These are phyloP conservation scores for Cantharellus anzutake DNA, from an alignment of 768 basidiomycete genomes.

Conservation along the genomic window DNA sequence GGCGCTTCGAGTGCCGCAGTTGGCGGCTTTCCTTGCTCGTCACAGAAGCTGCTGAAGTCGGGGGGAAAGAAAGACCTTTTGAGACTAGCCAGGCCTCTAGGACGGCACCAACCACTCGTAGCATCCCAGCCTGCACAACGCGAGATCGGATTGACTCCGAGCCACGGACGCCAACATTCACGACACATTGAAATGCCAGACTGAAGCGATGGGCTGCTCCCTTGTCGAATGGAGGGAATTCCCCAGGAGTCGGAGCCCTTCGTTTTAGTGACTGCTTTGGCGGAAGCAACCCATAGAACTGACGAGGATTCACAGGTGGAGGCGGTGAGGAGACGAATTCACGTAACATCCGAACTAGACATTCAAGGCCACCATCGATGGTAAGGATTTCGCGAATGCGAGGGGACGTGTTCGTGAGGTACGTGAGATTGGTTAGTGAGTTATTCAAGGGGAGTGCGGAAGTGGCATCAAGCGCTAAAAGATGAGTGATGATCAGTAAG, in stretches of 20 bases:
- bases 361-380: conserved; percentile 91
- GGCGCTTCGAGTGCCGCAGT: neutral
- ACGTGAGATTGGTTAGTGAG: conserved; percentile 87
- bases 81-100: conserved; percentile 24
- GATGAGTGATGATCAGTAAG: neutral
- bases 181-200: conserved; percentile 89
- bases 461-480: conserved; percentile 31
- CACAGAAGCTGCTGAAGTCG: conserved; percentile 58
- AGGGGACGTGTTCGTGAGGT: conserved; percentile 92
- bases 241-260: conserved; percentile 6
- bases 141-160: conserved; percentile 24
- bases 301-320: conserved; percentile 54
- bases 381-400: conserved; percentile 98
- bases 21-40: conserved; percentile 51
- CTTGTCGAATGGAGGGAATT: conserved; percentile 36
- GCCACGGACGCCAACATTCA: conserved; percentile 43
- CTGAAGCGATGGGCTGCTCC: conserved; percentile 78
- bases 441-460: conserved; percentile 62
- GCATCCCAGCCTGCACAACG: conserved; percentile 28
- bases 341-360: conserved; percentile 78
- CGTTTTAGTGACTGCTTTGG: conserved; percentile 16
- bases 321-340: conserved; percentile 75
- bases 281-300: conserved; percentile 61
- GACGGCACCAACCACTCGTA: conserved; percentile 25
- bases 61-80: conserved; percentile 47